These are phyloP conservation scores for Tolypocladium amazonense DNA, from an alignment of 2,329 filamentous ascomycete species.

Conservation along the genomic window DNA sequence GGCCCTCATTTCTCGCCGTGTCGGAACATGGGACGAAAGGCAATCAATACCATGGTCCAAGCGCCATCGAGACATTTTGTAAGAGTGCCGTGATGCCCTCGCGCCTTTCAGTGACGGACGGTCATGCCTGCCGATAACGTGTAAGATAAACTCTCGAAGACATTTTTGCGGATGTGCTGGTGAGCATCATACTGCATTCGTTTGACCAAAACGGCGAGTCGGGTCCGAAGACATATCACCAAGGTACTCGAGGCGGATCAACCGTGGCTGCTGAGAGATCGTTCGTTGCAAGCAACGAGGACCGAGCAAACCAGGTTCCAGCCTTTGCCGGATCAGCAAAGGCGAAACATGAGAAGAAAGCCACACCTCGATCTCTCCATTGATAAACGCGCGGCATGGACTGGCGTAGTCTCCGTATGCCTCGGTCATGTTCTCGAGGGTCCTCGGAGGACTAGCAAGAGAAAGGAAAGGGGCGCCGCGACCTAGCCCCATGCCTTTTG, in stretches of 20 bases:
- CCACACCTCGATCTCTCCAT: not conserved
- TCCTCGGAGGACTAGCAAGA: not conserved
- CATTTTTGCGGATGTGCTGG: not conserved
- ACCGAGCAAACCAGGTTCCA: not conserved
- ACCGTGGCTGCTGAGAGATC: not conserved
- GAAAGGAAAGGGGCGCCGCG: not conserved
- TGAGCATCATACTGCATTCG: not conserved
- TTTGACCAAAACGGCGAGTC: not conserved
- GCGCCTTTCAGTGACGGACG: not conserved
- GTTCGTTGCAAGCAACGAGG: not conserved
- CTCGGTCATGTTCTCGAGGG: not conserved
- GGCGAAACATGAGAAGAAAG: not conserved
- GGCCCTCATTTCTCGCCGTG: not conserved
- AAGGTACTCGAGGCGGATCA: not conserved
- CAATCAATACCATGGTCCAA: not conserved
- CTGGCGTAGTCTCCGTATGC: slow-evolving; percentile 1
- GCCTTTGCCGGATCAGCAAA: not conserved
- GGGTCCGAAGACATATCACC: not conserved
- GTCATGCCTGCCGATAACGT: too few relatives aligned
- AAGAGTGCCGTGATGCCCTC: not conserved
- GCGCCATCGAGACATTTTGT: not conserved
- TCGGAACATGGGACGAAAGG: not conserved
- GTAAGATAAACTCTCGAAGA: not conserved
- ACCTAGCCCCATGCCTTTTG: too few relatives aligned
- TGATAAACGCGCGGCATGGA: not conserved